phyloP scores from a whole-genome alignment of 345 rosid genomes.

The Combretum micranthum region DNA sequence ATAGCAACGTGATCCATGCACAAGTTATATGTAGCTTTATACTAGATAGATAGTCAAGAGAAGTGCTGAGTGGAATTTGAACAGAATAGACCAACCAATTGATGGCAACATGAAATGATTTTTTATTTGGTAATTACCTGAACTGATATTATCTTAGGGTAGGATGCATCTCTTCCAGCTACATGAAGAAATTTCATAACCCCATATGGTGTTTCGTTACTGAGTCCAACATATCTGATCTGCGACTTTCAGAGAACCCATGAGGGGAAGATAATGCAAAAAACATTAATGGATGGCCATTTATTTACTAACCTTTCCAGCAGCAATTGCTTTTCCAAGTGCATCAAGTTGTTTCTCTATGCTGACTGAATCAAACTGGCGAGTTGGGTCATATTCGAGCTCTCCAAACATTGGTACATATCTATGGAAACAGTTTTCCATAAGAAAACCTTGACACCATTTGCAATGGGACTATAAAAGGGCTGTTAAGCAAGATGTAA shows the following conservation, averaged over 20 bases:
- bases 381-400: conserved; percentile 36
- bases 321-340: conserved; percentile 41
- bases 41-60: too few relatives aligned
- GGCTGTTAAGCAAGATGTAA: not conserved
- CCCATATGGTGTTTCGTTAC: conserved; percentile 64
- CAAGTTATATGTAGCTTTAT: too few relatives aligned
- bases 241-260: conserved; percentile 12
- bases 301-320: conserved; percentile 38
- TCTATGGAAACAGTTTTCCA: conserved; percentile 15
- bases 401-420: conserved; percentile 67
- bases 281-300: not conserved
- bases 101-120: not conserved
- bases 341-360: conserved; percentile 57
- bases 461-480: too few relatives aligned
- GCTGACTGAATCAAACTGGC: conserved; percentile 31
- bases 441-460: too few relatives aligned
- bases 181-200: conserved; percentile 44
- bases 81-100: not conserved
- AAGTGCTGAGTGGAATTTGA: too few relatives aligned
- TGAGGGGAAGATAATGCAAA: not conserved
- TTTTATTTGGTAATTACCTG: conserved; percentile 30
- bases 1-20: not conserved
- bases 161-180: conserved; percentile 28
- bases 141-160: conserved; percentile 36
- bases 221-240: conserved; percentile 54